phyloP scores from a whole-genome alignment of 148 eudicot genomes.

The Chenopodium quinoa region DNA sequence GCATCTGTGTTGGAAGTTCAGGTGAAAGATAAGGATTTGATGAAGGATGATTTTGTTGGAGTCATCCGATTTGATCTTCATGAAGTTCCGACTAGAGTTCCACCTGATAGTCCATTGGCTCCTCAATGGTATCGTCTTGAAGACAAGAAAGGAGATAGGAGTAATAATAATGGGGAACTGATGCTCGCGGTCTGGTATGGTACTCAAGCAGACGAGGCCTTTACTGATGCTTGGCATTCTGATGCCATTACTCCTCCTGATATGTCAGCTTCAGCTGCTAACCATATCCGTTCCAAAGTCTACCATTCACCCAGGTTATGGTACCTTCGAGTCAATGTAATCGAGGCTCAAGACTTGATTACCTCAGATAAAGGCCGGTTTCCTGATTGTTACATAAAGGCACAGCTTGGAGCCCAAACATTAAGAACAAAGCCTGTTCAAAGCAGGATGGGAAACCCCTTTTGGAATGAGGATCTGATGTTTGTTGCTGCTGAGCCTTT shows the following conservation, averaged over 20 bases:
- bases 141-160: slow-evolving; percentile 56
- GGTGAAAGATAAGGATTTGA: slow-evolving; percentile 70
- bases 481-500: slow-evolving; percentile 94
- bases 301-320: slow-evolving; percentile 72
- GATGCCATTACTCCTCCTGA: slow-evolving; percentile 48
- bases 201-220: slow-evolving; percentile 93
- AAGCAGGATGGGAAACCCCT: slow-evolving; percentile 48
- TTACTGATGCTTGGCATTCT: slow-evolving; percentile 81
- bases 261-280: slow-evolving; percentile 30
- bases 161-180: slow-evolving; percentile 44
- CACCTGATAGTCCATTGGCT: slow-evolving; percentile 91
- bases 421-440: slow-evolving; percentile 55
- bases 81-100: slow-evolving; percentile 69
- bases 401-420: slow-evolving; percentile 47
- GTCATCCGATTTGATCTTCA: slow-evolving; percentile 49
- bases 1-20: slow-evolving; percentile 56
- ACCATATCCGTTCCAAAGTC: slow-evolving; percentile 57
- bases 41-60: slow-evolving; percentile 85
- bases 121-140: slow-evolving; percentile 83
- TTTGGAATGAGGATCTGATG: slow-evolving; percentile 88
- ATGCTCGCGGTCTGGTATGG: slow-evolving; percentile 93
- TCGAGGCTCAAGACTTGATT: slow-evolving; percentile 71
- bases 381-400: slow-evolving; percentile 67
- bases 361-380: slow-evolving; percentile 47
- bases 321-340: slow-evolving; percentile 71